Evolutionary conservation across 2,329 filamentous ascomycete species (phyloP).

Genomic region (Diaporthe amygdali): DNA sequence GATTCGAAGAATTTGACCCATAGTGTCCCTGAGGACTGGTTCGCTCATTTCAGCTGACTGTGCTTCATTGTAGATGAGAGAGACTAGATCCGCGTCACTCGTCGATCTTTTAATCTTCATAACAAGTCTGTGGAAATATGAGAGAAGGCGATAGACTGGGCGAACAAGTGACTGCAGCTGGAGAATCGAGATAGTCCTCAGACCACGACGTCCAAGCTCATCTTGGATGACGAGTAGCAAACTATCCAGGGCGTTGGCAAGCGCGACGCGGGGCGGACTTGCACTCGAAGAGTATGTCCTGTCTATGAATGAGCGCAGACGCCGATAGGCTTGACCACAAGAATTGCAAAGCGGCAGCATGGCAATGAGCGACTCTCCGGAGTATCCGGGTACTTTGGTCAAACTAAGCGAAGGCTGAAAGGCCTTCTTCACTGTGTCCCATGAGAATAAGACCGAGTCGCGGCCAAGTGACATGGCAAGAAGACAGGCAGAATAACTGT

Average conservation of each 20-base stretch:
- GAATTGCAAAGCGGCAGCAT: constrained; percentile 52
- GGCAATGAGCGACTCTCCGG: constrained; percentile 52
- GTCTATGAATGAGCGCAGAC: constrained; percentile 53
- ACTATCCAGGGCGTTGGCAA: constrained; percentile 55
- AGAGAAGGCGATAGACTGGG: constrained; percentile 53
- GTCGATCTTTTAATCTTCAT: constrained; percentile 48
- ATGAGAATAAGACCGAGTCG: constrained; percentile 73
- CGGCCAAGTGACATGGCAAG: constrained; percentile 72
- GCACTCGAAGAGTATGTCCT: constrained; percentile 49
- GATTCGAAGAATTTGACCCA: constrained; percentile 66
- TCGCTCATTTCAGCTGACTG: constrained; percentile 69
- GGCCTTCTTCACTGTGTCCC: constrained; percentile 53
- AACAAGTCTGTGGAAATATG: constrained; percentile 57
- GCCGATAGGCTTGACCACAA: constrained; percentile 52
- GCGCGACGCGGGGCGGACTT: constrained; percentile 54
- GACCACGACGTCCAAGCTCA: constrained; percentile 50
- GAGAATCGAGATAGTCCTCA: constrained; percentile 52
- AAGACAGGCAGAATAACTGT: constrained; percentile 61
- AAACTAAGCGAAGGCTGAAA: constrained; percentile 56
- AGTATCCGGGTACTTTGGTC: constrained; percentile 62
- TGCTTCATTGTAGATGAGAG: constrained; percentile 65
- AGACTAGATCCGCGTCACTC: constrained; percentile 66
- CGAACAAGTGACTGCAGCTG: constrained; percentile 57
- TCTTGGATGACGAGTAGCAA: constrained; percentile 55
- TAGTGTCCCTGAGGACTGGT: constrained; percentile 64